Conservation (phyloP, 1,284 basidiomycete species). For the Fomitopsis betulina region DNA sequence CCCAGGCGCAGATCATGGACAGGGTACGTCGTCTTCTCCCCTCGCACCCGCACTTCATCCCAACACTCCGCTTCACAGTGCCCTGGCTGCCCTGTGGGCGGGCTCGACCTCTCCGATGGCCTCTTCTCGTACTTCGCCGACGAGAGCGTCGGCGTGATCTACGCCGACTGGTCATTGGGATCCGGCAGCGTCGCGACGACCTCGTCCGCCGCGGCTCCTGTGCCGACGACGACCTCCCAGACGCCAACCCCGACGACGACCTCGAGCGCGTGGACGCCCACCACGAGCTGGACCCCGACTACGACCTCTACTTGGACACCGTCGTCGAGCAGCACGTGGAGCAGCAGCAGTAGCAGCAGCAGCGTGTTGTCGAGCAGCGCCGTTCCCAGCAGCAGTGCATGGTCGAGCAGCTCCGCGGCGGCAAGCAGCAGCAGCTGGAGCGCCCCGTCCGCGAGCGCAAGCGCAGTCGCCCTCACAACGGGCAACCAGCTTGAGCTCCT, state of each 20-base stretch:
- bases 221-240: conserved; percentile 22
- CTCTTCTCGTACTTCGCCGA: conserved; percentile 65
- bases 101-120: conserved; percentile 73
- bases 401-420: conserved; percentile 15
- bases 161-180: conserved; percentile 27
- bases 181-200: conserved; percentile 9
- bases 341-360: conserved; percentile 16
- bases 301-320: conserved; percentile 3
- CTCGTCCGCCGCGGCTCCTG: conserved; percentile 13
- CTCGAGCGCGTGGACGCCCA: conserved; percentile 12
- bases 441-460: conserved; percentile 19
- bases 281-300: conserved; percentile 22
- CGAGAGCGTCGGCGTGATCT: conserved; percentile 21
- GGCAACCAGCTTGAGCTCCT: conserved; percentile 28
- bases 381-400: conserved; percentile 13
- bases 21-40: conserved; percentile 39
- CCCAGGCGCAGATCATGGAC: conserved; percentile 64
- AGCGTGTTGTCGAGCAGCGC: conserved; percentile 13
- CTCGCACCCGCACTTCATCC: not conserved
- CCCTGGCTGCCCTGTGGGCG: conserved; percentile 64
- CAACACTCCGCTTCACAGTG: conserved; percentile 40
- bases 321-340: conserved; percentile 12
- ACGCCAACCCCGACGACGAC: conserved; percentile 18
- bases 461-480: conserved; percentile 11
- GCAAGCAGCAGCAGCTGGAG: conserved; percentile 6